Conservation (phyloP, 2,329 filamentous ascomycete species). For the Emergomyces africanus region DNA sequence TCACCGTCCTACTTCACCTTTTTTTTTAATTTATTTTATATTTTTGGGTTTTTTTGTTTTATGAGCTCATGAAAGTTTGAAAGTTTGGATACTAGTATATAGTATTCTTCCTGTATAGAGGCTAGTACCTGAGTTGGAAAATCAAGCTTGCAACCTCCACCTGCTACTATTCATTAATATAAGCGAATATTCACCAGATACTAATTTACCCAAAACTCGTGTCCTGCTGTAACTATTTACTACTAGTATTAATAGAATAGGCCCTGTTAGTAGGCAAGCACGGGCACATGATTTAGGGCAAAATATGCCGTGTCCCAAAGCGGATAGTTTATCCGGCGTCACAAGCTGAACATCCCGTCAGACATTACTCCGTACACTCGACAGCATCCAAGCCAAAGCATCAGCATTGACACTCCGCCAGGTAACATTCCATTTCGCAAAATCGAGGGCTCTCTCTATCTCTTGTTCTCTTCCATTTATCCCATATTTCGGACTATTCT, state of each 20-base stretch:
- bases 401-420: background rate
- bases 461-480: background rate
- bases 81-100: too few relatives aligned
- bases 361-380: background rate
- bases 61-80: background rate
- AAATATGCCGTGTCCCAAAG: background rate
- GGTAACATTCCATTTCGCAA: background rate
- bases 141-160: too few relatives aligned
- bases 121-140: too few relatives aligned
- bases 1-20: background rate
- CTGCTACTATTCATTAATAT: background rate
- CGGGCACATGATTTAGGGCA: background rate
- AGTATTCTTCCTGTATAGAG: too few relatives aligned
- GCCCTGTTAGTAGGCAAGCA: background rate
- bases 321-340: constrained; percentile 1
- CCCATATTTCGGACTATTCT: background rate
- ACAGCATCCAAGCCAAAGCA: background rate
- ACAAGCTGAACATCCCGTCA: background rate
- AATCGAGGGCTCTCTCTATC: background rate
- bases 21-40: background rate
- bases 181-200: background rate
- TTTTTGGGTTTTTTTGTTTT: background rate
- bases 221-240: too few relatives aligned
- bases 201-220: too few relatives aligned
- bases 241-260: too few relatives aligned